A percentile compares a stretch with the other conserved stretches of the same genome.
Evolutionary conservation across 202 grass and related monocot genomes (phyloP).

Genomic region (Elaeis oleifera): DNA sequence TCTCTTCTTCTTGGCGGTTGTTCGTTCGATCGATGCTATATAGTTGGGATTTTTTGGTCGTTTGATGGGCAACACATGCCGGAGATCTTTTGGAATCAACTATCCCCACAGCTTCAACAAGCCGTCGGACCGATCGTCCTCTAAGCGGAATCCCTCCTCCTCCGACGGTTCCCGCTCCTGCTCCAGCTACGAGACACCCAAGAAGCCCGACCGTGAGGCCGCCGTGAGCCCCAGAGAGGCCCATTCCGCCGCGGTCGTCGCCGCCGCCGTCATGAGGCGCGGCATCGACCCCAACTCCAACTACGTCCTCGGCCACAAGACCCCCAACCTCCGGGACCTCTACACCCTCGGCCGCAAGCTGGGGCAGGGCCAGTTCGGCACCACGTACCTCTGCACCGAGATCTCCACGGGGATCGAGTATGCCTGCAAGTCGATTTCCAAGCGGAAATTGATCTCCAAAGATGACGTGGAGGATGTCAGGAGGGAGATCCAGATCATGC

Average conservation of each 20-base stretch:
- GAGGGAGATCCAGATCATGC: slow-evolving; percentile 99
- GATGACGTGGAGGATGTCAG: slow-evolving; percentile 91
- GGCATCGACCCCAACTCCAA: slow-evolving; percentile 44
- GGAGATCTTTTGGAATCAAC: slow-evolving; percentile 8
- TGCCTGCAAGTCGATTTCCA: slow-evolving; percentile 88
- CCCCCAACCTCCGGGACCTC: slow-evolving; percentile 62
- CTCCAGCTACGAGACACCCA: too few species aligned
- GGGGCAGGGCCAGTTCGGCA: slow-evolving; percentile 89
- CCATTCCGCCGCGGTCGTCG: too few species aligned
- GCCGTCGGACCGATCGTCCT: neutral
- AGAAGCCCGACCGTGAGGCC: too few species aligned
- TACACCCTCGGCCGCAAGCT: slow-evolving; percentile 68
- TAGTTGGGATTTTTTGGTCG: neutral
- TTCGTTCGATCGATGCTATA: too few species aligned
- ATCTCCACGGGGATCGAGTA: slow-evolving; percentile 52
- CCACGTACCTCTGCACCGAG: slow-evolving; percentile 77
- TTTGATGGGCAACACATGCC: slow-evolving; percentile 17
- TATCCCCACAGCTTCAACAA: neutral
- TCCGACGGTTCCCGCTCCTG: too few species aligned
- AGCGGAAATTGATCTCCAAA: slow-evolving; percentile 80
- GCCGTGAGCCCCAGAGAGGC: too few species aligned
- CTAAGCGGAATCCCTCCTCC: neutral
- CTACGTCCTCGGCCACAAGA: slow-evolving; percentile 72
- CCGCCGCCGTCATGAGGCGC: slow-evolving; percentile 46
- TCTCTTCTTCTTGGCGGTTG: too few species aligned